These are phyloP conservation scores for Cyclotella baltica DNA, from an alignment of 108 stramenopile genomes.

Conservation along the genomic window DNA sequence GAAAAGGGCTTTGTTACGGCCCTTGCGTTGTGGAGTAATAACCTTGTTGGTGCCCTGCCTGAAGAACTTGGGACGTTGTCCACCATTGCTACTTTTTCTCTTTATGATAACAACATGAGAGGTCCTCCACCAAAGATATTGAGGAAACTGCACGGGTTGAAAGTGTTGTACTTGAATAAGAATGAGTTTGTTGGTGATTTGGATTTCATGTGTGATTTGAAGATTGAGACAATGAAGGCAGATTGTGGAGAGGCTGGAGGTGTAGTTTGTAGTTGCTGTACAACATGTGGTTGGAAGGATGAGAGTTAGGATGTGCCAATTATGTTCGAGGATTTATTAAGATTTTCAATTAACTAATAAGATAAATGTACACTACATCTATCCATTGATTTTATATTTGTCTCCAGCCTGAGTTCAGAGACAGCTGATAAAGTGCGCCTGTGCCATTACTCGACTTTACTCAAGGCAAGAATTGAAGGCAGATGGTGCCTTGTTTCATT, in stretches of 20 bases:
- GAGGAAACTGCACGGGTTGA: conserved; percentile 19
- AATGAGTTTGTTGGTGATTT: conserved; percentile 44
- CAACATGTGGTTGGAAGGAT: conserved; percentile 43
- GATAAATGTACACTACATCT: too few relatives aligned
- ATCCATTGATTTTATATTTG: too few relatives aligned
- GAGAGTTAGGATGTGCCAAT: conserved; percentile 11
- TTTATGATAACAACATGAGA: conserved; percentile 49
- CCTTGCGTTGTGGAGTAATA: conserved; percentile 49
- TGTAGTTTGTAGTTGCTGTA: conserved; percentile 40
- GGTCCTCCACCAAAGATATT: conserved; percentile 39
- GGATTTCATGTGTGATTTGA: conserved; percentile 33
- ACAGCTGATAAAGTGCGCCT: too few relatives aligned
- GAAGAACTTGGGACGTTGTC: conserved; percentile 42
- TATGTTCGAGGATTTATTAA: conserved; percentile 4
- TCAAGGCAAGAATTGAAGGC: too few relatives aligned
- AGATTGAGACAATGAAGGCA: conserved; percentile 33
- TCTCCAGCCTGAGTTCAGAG: too few relatives aligned
- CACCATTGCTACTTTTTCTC: conserved; percentile 32
- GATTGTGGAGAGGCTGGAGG: conserved; percentile 49
- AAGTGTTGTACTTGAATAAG: conserved; percentile 42
- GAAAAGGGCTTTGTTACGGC: conserved; percentile 38
- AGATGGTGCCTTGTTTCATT: too few relatives aligned
- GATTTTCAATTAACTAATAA: background rate
- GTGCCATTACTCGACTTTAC: too few relatives aligned
- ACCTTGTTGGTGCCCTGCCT: conserved; percentile 42